Conservation (phyloP, 2,329 filamentous ascomycete genomes). For the Colletotrichum sp. region DNA sequence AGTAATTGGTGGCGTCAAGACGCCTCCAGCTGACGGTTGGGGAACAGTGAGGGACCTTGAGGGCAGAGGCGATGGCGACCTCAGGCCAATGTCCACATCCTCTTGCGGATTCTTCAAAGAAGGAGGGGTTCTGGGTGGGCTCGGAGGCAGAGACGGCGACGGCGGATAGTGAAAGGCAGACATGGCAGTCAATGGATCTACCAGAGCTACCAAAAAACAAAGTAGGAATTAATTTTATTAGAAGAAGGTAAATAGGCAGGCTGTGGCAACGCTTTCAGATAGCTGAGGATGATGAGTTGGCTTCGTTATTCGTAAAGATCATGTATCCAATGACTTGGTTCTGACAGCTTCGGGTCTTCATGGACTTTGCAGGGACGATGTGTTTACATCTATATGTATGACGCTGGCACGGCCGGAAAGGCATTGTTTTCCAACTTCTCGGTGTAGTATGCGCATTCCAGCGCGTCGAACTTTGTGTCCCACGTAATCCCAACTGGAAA, state of each 20-base stretch:
- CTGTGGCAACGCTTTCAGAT: neutral
- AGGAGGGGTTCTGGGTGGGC: neutral
- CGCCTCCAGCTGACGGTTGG: neutral
- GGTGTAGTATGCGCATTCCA: neutral
- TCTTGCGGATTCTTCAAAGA: neutral
- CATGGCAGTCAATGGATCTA: neutral
- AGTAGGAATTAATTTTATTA: neutral
- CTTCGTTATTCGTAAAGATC: neutral
- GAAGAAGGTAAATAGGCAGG: neutral
- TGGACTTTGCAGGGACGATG: neutral
- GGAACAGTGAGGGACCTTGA: neutral
- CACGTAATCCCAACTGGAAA: neutral
- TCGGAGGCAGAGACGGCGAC: neutral
- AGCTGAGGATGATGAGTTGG: neutral
- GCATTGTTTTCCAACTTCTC: neutral
- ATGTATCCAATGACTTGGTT: neutral
- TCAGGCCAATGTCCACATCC: neutral
- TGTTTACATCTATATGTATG: neutral
- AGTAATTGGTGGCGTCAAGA: neutral
- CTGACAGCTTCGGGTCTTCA: neutral
- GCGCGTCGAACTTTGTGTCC: neutral
- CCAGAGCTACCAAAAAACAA: neutral
- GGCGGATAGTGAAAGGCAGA: neutral
- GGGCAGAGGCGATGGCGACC: neutral
- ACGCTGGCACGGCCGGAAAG: too few relatives aligned